Percentiles rank a stretch among this genome's conserved stretches.
Conservation (phyloP, 768 basidiomycete species). For the Podaxis sp. region DNA sequence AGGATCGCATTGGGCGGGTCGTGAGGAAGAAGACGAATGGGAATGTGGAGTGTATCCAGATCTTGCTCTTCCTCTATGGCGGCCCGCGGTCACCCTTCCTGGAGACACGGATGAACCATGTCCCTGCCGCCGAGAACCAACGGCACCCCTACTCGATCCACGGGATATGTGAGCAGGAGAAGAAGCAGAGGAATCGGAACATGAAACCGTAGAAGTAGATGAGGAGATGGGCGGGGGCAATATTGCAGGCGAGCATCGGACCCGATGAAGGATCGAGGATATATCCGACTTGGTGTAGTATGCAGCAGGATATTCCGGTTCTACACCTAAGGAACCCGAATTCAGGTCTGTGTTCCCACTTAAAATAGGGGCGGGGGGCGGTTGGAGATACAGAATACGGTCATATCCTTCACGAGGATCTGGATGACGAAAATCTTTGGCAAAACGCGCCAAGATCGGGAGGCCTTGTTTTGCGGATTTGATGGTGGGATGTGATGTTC, state of each 20-base stretch:
- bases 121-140: background rate
- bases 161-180: background rate
- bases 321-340: background rate
- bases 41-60: background rate
- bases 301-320: background rate
- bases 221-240: slow-evolving; percentile 36
- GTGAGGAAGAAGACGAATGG: background rate
- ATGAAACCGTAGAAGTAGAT: slow-evolving; percentile 50
- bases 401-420: slow-evolving; percentile 63
- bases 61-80: background rate
- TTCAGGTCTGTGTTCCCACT: slow-evolving; percentile 3
- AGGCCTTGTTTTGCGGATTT: slow-evolving; percentile 56
- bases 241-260: slow-evolving; percentile 44
- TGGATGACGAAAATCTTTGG: slow-evolving; percentile 58
- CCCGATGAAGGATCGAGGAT: slow-evolving; percentile 47
- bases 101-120: background rate
- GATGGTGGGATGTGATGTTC: slow-evolving; percentile 77
- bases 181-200: background rate
- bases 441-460: slow-evolving; percentile 64
- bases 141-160: background rate
- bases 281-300: slow-evolving; percentile 54
- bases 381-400: slow-evolving; percentile 49
- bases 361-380: slow-evolving; percentile 39
- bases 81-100: background rate
- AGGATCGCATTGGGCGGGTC: background rate